Evolutionary conservation across 2,329 filamentous ascomycete species (phyloP), one percentile per base, ranked within the genome.

Genomic region (Triangularia setosa): DNA sequence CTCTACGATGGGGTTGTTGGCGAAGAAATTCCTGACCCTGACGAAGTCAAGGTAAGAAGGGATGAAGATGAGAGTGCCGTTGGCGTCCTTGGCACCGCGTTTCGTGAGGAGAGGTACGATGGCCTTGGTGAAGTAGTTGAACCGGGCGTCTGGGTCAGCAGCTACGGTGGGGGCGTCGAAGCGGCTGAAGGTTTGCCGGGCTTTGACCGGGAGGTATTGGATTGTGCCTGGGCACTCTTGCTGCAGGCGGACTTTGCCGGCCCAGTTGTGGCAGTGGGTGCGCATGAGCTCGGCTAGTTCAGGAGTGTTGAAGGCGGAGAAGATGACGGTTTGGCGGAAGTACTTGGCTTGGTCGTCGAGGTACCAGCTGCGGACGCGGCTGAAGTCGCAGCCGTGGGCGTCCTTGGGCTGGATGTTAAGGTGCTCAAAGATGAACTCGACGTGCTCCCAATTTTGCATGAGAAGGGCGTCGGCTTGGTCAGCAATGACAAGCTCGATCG

Each of bases 391-490:
- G 69, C 91, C 93, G 76, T 97, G 93, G 0, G 92, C 86, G 71
- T 96, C 91, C 73, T 90, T 92, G 40, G 95, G 94, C 72, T 96
- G 92, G 23, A 90, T 83, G 75, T 99, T 99, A 67, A 99, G 84
- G 75, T 97, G 92, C 67, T 92, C 88, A 73, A 98, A 93, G 71
- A 97, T 90, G 75, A 91, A 91, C 75, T 96, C 91, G 66, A 97
- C 86, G 74, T 99, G 94, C 73, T 97, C 93, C 93, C 94, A 98
- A 75, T 97, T 98, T 76, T 99, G 95, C 93, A 97, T 97, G 8
- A 96, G 85, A 52, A 97, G 85, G 0, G 93, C 93, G 76, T 98
- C 93, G 12, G 92, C 90, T 77, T 98, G 93, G 75, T 99, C 95
- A 66, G 97, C 83, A 56, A 98, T 83, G 30, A 95, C 88, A 60